Base-by-base conservation (phyloP, 1,284 basidiomycete genomes). In the Ganoderma meredithae region DNA sequence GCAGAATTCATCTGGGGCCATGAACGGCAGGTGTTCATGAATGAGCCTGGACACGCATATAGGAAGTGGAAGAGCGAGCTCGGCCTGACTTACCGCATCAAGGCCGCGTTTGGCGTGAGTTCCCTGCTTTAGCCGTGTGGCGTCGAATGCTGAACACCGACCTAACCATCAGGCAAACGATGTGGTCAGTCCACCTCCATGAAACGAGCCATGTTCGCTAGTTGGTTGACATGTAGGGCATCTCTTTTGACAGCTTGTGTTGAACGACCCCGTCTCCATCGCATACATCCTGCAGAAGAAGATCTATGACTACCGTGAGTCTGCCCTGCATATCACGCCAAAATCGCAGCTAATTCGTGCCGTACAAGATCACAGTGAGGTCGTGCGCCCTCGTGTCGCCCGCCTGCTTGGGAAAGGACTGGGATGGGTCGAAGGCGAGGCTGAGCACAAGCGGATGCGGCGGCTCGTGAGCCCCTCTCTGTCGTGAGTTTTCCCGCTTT, bases 401-500 rank as follows among this genome's bases (percentile, higher is more conserved):
- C 72, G 78, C 8, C 70, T 80, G 4, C 73, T 79, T 7, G 80
- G 80, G 4, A 75, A 73, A 43, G 72, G 74, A 15, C 62, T 81
- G 15, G 72, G 74, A 2, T 80, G 79, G 79, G 78, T 78, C 17
- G 77, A 78, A 55, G 79, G 79, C 1, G 77, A 75, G 43, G 61
- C 64, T 2, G 78, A 77, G 27, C 79, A 81, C 65, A 77, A 73
- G 64, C 72, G 75, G 27, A 76, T 78, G 74, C 69, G 74, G 10
- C 71, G 70, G 15, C 73, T 77, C 22, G 68, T 78, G 22, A 69
- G 64, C 53, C 74, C 73, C 22, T 69, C 75, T 0, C 75, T 79
- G 22, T 71, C 77, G 72, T 77, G 72, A 67, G 41, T 17, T 27
- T 33, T 41, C 41, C n/a, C n/a, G 10, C 1, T 5, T 39, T 17